These are phyloP conservation scores for Teratosphaeria viscida DNA, from an alignment of 2,329 filamentous ascomycete species.

Conservation along the genomic window DNA sequence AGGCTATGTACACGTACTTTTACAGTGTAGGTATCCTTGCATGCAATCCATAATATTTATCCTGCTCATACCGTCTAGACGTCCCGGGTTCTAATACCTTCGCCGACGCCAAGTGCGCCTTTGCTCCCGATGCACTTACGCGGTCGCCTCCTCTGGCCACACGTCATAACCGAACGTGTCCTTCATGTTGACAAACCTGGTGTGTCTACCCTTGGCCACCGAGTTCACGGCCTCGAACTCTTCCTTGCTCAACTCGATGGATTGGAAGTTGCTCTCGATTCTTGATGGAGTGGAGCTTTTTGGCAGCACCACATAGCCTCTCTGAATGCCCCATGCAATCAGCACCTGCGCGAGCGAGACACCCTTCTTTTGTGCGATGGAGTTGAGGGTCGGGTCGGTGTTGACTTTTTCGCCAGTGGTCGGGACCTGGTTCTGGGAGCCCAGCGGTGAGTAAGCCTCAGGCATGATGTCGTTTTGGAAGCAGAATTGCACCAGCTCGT, in stretches of 20 bases:
- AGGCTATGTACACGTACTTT: neutral
- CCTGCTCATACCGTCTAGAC: neutral
- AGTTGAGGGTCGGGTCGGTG: constrained; percentile 49
- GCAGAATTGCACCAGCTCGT: constrained; percentile 47
- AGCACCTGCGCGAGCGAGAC: constrained; percentile 52
- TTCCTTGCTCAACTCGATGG: constrained; percentile 44
- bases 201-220: constrained; percentile 56
- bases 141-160: constrained; percentile 30
- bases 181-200: constrained; percentile 73
- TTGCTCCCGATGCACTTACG: neutral
- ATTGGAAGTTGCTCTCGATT: constrained; percentile 58
- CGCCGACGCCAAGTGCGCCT: neutral
- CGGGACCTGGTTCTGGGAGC: constrained; percentile 59
- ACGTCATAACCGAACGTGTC: constrained; percentile 67
- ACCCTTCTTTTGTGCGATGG: constrained; percentile 47
- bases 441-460: constrained; percentile 47
- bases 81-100: neutral
- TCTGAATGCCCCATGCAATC: constrained; percentile 54
- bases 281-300: constrained; percentile 58
- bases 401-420: constrained; percentile 56
- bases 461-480: constrained; percentile 47
- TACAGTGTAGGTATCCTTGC: neutral
- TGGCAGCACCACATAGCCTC: constrained; percentile 57
- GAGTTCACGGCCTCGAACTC: constrained; percentile 51
- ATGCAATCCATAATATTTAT: neutral